Conservation (phyloP, 2,329 filamentous ascomycete species). For the Malbranchea cinnamomea region DNA sequence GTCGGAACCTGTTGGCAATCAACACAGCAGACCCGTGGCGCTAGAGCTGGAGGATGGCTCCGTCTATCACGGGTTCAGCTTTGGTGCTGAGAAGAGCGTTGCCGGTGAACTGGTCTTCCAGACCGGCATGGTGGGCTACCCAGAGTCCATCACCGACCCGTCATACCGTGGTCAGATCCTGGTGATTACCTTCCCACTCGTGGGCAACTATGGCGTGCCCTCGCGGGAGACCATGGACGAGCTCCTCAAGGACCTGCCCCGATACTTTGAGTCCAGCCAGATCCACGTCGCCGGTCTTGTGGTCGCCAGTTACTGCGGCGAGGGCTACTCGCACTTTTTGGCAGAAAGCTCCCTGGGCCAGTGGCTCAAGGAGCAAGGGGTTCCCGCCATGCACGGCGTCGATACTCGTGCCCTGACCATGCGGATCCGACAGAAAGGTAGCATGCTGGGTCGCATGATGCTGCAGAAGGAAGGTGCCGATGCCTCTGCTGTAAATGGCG, state of each 20-base stretch:
- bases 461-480: conserved; percentile 42
- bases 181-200: conserved; percentile 87
- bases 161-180: conserved; percentile 89
- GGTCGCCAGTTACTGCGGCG: conserved; percentile 79
- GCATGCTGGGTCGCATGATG: conserved; percentile 86
- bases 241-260: conserved; percentile 70
- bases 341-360: conserved; percentile 77
- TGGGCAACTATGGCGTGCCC: conserved; percentile 96
- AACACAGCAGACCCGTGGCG: conserved; percentile 50
- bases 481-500: conserved; percentile 23
- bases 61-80: conserved; percentile 87
- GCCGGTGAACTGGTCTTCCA: conserved; percentile 97
- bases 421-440: conserved; percentile 82
- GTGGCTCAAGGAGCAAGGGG: conserved; percentile 91
- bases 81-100: conserved; percentile 86
- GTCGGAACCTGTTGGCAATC: conserved; percentile 41
- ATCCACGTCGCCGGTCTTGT: conserved; percentile 92
- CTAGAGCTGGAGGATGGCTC: conserved; percentile 89
- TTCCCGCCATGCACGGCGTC: conserved; percentile 88
- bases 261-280: conserved; percentile 80
- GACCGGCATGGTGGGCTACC: conserved; percentile 98
- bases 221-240: conserved; percentile 72
- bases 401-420: conserved; percentile 91
- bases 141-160: conserved; percentile 80
- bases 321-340: conserved; percentile 90